Percentiles rank a stretch among this genome's conserved stretches.
phyloP scores from a whole-genome alignment of 2,329 filamentous ascomycete genomes.

The Sordariomycetes sp. region DNA sequence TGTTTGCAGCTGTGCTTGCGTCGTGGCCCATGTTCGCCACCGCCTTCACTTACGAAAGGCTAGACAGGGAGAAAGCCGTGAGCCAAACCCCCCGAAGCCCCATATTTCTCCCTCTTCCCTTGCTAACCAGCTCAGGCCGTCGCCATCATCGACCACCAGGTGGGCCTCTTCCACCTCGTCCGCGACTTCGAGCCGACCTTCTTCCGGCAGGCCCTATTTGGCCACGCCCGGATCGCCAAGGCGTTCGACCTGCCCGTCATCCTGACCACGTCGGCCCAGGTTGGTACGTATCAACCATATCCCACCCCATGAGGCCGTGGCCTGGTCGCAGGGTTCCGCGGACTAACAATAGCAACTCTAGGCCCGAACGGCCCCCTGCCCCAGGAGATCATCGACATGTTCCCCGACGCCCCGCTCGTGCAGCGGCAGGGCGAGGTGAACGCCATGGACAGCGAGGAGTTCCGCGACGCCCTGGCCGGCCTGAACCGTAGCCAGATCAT shows the following conservation, averaged over 20 bases:
- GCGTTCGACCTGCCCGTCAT: conserved; percentile 47
- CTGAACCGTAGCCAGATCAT: conserved; percentile 47
- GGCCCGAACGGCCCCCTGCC: conserved; percentile 48
- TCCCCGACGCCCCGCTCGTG: conserved; percentile 45
- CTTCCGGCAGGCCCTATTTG: conserved; percentile 47
- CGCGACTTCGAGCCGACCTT: conserved; percentile 44
- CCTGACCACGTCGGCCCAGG: conserved; percentile 37
- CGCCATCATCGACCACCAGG: neutral
- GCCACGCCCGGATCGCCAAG: conserved; percentile 43
- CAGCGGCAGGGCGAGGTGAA: conserved; percentile 49
- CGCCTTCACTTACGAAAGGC: neutral
- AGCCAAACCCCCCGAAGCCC: neutral
- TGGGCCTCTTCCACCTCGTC: conserved; percentile 38
- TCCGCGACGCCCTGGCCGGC: conserved; percentile 28
- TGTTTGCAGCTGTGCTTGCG: neutral
- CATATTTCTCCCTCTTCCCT: neutral
- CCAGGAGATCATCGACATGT: conserved; percentile 46
- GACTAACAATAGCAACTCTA: conserved; percentile 11
- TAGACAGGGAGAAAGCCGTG: neutral
- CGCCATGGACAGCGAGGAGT: conserved; percentile 52
- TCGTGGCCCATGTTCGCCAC: neutral
- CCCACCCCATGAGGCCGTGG: too few relatives aligned
- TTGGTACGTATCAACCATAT: conserved; percentile 18
- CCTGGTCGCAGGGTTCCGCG: neutral
- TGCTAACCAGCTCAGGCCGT: neutral